These are phyloP conservation scores for Trichopus zeylanicus DNA, from an alignment of 116 monocot genomes.

Conservation along the genomic window DNA sequence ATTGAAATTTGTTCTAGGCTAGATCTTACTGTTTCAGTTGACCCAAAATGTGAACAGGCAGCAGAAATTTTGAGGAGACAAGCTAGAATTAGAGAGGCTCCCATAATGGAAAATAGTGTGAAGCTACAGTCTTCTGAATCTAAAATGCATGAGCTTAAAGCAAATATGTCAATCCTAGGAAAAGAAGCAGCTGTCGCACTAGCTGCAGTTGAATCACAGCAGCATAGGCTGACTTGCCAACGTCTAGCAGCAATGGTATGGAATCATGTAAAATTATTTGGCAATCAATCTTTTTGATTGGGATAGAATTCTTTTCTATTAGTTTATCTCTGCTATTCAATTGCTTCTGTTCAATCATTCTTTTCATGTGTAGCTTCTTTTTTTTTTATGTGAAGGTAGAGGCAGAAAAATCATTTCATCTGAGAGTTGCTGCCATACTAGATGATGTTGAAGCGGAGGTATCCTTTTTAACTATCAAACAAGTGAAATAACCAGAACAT, in stretches of 20 bases:
- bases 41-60: constrained; percentile 30
- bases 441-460: constrained; percentile 98
- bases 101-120: constrained; percentile 60
- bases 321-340: too few relatives aligned
- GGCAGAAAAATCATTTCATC: constrained; percentile 85
- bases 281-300: background rate
- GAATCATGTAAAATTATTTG: background rate
- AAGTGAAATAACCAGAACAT: background rate
- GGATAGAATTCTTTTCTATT: too few relatives aligned
- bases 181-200: constrained; percentile 95
- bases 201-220: constrained; percentile 88
- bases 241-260: constrained; percentile 73
- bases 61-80: constrained; percentile 81
- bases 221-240: constrained; percentile 83
- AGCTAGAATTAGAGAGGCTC: constrained; percentile 65
- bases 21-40: background rate
- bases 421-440: constrained; percentile 80
- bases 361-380: background rate
- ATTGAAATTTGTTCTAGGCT: background rate
- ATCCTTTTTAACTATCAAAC: constrained; percentile 10
- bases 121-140: constrained; percentile 82
- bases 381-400: constrained; percentile 53
- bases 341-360: background rate
- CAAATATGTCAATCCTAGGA: constrained; percentile 94
- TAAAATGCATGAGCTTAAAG: constrained; percentile 82